Evolutionary conservation across 306 rosid genomes (phyloP).

Genomic region (Sicyos edulis): DNA sequence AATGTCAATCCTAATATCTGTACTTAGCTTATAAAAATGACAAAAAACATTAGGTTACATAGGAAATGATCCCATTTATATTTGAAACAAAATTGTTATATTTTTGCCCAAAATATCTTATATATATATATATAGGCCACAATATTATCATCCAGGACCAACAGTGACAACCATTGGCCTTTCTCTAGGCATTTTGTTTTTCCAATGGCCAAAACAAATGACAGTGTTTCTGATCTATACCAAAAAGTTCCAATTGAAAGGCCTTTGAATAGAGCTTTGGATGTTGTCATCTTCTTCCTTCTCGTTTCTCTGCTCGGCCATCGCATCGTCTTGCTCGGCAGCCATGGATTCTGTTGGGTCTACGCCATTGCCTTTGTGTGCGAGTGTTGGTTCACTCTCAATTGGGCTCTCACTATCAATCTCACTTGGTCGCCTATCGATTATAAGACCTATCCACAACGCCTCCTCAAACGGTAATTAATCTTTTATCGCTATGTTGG

Average conservation of each 20-base stretch:
- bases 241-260: conserved; percentile 20
- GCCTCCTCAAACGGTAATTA: conserved; percentile 36
- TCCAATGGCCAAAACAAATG: not conserved
- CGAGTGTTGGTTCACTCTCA: conserved; percentile 55
- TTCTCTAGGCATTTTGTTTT: not conserved
- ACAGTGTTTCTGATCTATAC: conserved; percentile 25
- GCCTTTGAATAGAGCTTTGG: conserved; percentile 22
- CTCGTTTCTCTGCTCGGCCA: conserved; percentile 34
- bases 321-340: conserved; percentile 25
- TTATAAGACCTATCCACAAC: conserved; percentile 31
- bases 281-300: conserved; percentile 30
- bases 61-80: too few relatives aligned
- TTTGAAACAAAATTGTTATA: too few relatives aligned
- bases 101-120: too few relatives aligned
- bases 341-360: conserved; percentile 32
- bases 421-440: conserved; percentile 46
- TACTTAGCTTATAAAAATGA: too few relatives aligned
- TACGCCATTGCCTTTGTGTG: conserved; percentile 40
- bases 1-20: too few relatives aligned
- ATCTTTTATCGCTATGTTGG: too few relatives aligned
- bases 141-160: too few relatives aligned
- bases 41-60: too few relatives aligned
- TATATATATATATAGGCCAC: too few relatives aligned
- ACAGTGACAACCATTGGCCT: not conserved
- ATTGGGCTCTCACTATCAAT: conserved; percentile 28